Percentiles rank a stretch among this genome's conserved stretches.
Conservation (phyloP, 2,329 filamentous ascomycete species). For the Aspergillus caelatus region DNA sequence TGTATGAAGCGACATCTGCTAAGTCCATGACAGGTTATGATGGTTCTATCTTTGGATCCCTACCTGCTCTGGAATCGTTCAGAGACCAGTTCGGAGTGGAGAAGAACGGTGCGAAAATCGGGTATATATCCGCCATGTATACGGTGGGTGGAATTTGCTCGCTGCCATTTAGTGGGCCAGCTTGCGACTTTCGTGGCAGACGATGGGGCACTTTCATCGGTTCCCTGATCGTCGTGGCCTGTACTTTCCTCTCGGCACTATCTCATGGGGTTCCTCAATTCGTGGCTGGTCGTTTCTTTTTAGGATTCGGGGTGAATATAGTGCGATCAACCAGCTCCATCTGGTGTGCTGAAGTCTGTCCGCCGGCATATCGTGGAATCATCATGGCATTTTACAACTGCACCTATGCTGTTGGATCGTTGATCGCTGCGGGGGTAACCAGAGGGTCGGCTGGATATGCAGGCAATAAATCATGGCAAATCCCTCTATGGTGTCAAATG, state of each 20-base stretch:
- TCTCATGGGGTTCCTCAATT: constrained; percentile 46
- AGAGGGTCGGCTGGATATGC: constrained; percentile 48
- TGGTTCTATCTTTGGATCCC: constrained; percentile 58
- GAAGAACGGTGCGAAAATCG: constrained; percentile 48
- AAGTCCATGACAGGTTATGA: constrained; percentile 34
- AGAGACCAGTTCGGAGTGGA: constrained; percentile 46
- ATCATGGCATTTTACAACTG: constrained; percentile 63
- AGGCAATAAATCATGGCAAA: constrained; percentile 57
- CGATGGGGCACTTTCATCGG: constrained; percentile 61
- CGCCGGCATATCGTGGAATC: constrained; percentile 64
- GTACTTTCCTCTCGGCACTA: constrained; percentile 46
- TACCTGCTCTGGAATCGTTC: constrained; percentile 53
- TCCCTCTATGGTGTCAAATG: constrained; percentile 59
- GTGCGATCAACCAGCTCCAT: constrained; percentile 63
- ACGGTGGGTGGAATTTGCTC: constrained; percentile 51
- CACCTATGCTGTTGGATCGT: constrained; percentile 54
- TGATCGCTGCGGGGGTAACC: constrained; percentile 58
- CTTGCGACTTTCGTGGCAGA: constrained; percentile 54
- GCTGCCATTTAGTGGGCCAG: constrained; percentile 51
- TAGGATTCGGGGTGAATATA: constrained; percentile 63
- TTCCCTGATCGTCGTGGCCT: constrained; percentile 55
- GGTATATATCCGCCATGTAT: constrained; percentile 51
- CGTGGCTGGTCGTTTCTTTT: constrained; percentile 58
- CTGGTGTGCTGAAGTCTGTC: constrained; percentile 66
- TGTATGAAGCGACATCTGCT: neutral